A percentile compares a stretch with the other conserved stretches of the same genome.
These are phyloP conservation scores for Backusella westeae DNA, from an alignment of 192 early-diverging fungal genomes.

Conservation along the genomic window DNA sequence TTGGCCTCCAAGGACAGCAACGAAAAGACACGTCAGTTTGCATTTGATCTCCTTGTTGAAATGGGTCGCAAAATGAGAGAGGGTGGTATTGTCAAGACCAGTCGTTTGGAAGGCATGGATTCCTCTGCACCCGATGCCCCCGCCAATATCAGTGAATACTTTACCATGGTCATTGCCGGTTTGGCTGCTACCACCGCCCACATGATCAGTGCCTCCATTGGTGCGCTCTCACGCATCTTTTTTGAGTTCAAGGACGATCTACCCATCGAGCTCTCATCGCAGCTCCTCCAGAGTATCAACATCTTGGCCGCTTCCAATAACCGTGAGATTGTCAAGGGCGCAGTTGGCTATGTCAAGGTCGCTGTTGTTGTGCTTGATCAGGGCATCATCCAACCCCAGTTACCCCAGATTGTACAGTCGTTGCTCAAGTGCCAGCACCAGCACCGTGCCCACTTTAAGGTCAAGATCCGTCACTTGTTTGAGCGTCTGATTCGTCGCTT, in stretches of 20 bases:
- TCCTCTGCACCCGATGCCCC: slow-evolving; percentile 37
- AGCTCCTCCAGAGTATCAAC: slow-evolving; percentile 79
- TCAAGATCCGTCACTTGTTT: slow-evolving; percentile 88
- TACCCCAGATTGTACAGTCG: slow-evolving; percentile 68
- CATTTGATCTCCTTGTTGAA: slow-evolving; percentile 81
- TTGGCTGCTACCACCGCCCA: slow-evolving; percentile 86
- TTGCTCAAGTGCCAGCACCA: slow-evolving; percentile 84
- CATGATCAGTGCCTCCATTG: slow-evolving; percentile 92
- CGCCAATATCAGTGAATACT: slow-evolving; percentile 76
- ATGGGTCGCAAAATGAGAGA: slow-evolving; percentile 91
- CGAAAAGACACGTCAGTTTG: slow-evolving; percentile 79
- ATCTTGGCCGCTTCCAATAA: slow-evolving; percentile 78
- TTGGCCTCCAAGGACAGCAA: slow-evolving; percentile 91
- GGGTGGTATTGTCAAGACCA: slow-evolving; percentile 52
- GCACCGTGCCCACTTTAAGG: slow-evolving; percentile 87
- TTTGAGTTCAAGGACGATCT: slow-evolving; percentile 90
- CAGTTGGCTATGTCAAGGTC: slow-evolving; percentile 94
- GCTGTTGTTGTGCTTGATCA: slow-evolving; percentile 74
- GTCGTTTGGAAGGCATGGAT: slow-evolving; percentile 33
- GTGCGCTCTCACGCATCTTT: slow-evolving; percentile 77
- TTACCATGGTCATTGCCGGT: slow-evolving; percentile 93
- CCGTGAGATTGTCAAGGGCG: slow-evolving; percentile 89
- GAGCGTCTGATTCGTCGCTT: slow-evolving; percentile 90
- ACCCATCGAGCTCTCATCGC: slow-evolving; percentile 56
- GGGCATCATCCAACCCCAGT: slow-evolving; percentile 65